Conservation (phyloP, 2,329 filamentous ascomycete species). For the Sporothrix pallida region DNA sequence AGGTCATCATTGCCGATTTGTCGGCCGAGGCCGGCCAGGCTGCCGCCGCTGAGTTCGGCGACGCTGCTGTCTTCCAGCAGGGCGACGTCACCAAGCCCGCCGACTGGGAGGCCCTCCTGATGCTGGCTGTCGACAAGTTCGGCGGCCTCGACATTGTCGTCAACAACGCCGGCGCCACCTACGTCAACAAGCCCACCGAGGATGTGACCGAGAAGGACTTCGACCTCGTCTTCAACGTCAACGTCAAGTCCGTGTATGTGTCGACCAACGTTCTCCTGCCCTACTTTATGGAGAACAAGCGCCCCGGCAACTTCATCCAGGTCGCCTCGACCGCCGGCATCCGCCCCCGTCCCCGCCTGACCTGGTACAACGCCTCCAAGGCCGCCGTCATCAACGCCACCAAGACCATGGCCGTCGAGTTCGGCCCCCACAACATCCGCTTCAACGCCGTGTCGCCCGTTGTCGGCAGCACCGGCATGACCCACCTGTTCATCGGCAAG, state of each 20-base stretch:
- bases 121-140: conserved; percentile 52
- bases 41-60: conserved; percentile 50
- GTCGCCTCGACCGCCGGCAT: conserved; percentile 68
- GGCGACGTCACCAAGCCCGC: conserved; percentile 58
- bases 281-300: conserved; percentile 62
- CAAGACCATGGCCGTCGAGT: conserved; percentile 70
- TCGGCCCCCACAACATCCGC: conserved; percentile 72
- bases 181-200: conserved; percentile 66
- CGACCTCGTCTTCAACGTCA: conserved; percentile 69
- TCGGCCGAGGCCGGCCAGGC: conserved; percentile 52
- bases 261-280: conserved; percentile 65
- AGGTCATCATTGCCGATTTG: conserved; percentile 53
- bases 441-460: conserved; percentile 75
- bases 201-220: conserved; percentile 71
- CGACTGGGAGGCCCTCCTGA: conserved; percentile 60
- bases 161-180: conserved; percentile 66
- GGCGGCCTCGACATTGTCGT: conserved; percentile 63
- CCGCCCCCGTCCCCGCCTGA: conserved; percentile 65
- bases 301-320: conserved; percentile 67
- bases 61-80: conserved; percentile 49
- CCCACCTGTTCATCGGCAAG: conserved; percentile 62
- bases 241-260: conserved; percentile 70
- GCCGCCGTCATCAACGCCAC: conserved; percentile 67
- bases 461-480: conserved; percentile 66
- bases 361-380: conserved; percentile 75